Conservation (phyloP, 345 rosid species). For the Nasturtium officinale region DNA sequence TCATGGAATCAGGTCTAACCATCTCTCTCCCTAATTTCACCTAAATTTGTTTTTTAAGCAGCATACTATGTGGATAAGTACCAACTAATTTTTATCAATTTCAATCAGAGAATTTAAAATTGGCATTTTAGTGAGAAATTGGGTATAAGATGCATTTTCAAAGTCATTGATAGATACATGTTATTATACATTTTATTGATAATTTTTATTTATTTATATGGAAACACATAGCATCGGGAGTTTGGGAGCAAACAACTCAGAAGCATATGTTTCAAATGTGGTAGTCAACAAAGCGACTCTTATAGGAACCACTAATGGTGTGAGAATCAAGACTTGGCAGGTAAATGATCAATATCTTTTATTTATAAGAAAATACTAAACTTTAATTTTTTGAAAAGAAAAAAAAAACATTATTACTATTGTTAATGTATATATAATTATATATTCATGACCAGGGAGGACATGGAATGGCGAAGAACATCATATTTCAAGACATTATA, state of each 20-base stretch:
- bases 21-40: constrained; percentile 40
- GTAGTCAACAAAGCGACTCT: constrained; percentile 60
- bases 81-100: constrained; percentile 36
- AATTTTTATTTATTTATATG: background rate
- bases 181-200: background rate
- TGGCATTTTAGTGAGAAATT: background rate
- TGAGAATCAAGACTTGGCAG: constrained; percentile 96
- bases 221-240: constrained; percentile 71
- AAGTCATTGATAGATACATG: background rate
- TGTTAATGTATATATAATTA: background rate
- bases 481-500: constrained; percentile 57
- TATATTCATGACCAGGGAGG: constrained; percentile 62
- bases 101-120: background rate
- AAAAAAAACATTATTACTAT: background rate
- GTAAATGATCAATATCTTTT: constrained; percentile 40
- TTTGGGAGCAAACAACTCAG: constrained; percentile 64
- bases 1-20: constrained; percentile 85
- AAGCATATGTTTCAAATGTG: constrained; percentile 77
- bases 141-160: constrained; percentile 3
- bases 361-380: background rate
- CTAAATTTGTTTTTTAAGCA: constrained; percentile 30
- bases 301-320: constrained; percentile 79
- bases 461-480: constrained; percentile 68
- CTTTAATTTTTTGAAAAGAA: background rate
- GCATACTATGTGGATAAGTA: constrained; percentile 16